These are phyloP conservation scores for Orychophragmus violaceus DNA, from an alignment of 345 rosid species.

Conservation along the genomic window DNA sequence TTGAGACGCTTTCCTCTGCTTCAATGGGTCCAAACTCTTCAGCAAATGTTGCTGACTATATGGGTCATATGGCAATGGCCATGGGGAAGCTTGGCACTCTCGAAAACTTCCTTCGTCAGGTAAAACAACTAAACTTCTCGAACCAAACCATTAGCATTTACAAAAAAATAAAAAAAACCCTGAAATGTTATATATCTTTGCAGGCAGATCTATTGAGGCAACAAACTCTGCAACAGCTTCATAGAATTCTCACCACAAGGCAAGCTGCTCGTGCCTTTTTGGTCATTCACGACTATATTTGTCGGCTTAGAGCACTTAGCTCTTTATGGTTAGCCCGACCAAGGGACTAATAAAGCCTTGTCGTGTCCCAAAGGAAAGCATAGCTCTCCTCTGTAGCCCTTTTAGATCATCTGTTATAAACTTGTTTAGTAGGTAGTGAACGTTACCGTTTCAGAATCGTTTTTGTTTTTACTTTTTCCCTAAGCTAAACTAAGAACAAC, in stretches of 20 bases:
- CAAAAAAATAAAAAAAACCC: background rate
- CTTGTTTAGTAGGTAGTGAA: constrained; percentile 1
- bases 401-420: constrained; percentile 13
- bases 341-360: constrained; percentile 39
- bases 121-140: constrained; percentile 5
- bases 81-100: constrained; percentile 81
- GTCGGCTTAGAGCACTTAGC: constrained; percentile 88
- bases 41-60: constrained; percentile 76
- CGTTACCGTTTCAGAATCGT: constrained; percentile 6
- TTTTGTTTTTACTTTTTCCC: background rate
- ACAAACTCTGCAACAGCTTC: constrained; percentile 86
- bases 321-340: constrained; percentile 92
- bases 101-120: constrained; percentile 92
- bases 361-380: background rate
- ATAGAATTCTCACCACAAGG: constrained; percentile 72
- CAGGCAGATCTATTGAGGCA: constrained; percentile 94
- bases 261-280: constrained; percentile 90
- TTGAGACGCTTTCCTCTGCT: constrained; percentile 67
- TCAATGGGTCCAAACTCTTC: constrained; percentile 56
- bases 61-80: constrained; percentile 93
- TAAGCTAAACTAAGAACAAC: constrained; percentile 5
- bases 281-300: constrained; percentile 66
- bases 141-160: background rate
- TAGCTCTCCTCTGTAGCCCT: constrained; percentile 3
- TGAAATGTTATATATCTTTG: constrained; percentile 15